Percentiles rank a stretch among this genome's conserved stretches.
phyloP scores from a whole-genome alignment of 495 filamentous ascomycete genomes.

The Aspergillus biplanus region DNA sequence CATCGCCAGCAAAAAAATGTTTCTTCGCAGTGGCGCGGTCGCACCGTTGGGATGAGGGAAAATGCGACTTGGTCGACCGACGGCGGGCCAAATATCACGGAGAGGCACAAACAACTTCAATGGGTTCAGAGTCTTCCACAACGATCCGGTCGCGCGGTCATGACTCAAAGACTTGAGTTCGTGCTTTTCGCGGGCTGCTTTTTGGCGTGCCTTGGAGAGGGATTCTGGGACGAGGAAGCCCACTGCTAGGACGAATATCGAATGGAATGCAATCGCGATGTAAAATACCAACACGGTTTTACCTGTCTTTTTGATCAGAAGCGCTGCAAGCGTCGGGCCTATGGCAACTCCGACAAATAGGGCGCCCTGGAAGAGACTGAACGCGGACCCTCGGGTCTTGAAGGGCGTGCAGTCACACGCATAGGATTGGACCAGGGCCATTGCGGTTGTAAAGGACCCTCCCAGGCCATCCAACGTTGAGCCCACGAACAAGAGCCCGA shows the following conservation, averaged over 20 bases:
- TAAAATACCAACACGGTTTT: constrained; percentile 77
- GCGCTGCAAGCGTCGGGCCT: constrained; percentile 79
- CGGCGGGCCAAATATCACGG: constrained; percentile 75
- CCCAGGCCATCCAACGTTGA: constrained; percentile 77
- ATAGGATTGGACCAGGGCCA: constrained; percentile 83
- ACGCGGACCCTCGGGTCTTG: constrained; percentile 76
- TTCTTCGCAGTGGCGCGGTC: constrained; percentile 65
- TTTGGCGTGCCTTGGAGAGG: constrained; percentile 67
- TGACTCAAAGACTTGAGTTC: constrained; percentile 28
- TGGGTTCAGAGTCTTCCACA: constrained; percentile 39
- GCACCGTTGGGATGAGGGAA: constrained; percentile 69
- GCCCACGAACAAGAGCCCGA: constrained; percentile 75
- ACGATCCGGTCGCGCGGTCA: constrained; percentile 23
- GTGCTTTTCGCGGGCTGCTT: constrained; percentile 68
- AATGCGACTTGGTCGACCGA: constrained; percentile 54
- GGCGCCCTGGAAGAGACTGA: constrained; percentile 86
- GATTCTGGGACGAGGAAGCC: constrained; percentile 79
- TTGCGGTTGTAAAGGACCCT: constrained; percentile 82
- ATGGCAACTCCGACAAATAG: constrained; percentile 85
- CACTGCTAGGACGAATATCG: constrained; percentile 69
- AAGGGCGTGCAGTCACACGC: constrained; percentile 85
- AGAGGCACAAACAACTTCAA: constrained; percentile 75
- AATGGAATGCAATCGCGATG: constrained; percentile 69
- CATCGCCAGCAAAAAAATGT: constrained; percentile 76
- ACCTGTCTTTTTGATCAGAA: constrained; percentile 71